phyloP scores from a whole-genome alignment of 2,329 filamentous ascomycete genomes.

The Colletotrichum musae region DNA sequence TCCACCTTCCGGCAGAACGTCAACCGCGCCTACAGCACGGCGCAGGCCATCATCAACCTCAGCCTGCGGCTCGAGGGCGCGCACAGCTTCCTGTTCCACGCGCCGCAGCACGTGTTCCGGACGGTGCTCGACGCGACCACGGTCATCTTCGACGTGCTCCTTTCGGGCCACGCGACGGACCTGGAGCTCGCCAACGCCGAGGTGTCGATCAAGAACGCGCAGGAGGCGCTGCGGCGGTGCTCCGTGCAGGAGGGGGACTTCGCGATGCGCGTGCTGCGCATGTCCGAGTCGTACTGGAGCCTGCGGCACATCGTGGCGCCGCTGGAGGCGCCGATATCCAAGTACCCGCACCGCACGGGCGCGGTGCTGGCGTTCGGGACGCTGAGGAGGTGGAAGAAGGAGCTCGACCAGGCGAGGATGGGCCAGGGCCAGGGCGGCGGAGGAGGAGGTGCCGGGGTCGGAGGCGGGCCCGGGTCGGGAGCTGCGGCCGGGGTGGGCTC shows the following conservation, averaged over 20 bases:
- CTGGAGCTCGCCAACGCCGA: conserved; percentile 39
- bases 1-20: conserved; percentile 60
- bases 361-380: conserved; percentile 67
- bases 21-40: conserved; percentile 63
- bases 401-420: conserved; percentile 53
- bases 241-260: conserved; percentile 66
- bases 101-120: conserved; percentile 65
- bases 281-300: conserved; percentile 66
- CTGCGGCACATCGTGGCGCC: conserved; percentile 55
- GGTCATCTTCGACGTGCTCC: conserved; percentile 53
- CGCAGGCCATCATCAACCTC: conserved; percentile 60
- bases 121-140: conserved; percentile 58
- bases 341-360: conserved; percentile 62
- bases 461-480: conserved; percentile 28
- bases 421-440: conserved; percentile 1
- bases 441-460: conserved; percentile 14
- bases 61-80: conserved; percentile 46
- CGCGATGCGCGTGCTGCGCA: conserved; percentile 58
- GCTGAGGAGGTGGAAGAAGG: conserved; percentile 61
- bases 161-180: conserved; percentile 48
- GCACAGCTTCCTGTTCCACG: conserved; percentile 58
- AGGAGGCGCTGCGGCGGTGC: conserved; percentile 55
- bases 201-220: conserved; percentile 36
- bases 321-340: conserved; percentile 56
- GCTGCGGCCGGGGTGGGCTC: conserved; percentile 5